Evolutionary conservation across 1,284 basidiomycete species (phyloP), one percentile per base, ranked within the genome.

Genomic region (Ceratobasidium sp.): DNA sequence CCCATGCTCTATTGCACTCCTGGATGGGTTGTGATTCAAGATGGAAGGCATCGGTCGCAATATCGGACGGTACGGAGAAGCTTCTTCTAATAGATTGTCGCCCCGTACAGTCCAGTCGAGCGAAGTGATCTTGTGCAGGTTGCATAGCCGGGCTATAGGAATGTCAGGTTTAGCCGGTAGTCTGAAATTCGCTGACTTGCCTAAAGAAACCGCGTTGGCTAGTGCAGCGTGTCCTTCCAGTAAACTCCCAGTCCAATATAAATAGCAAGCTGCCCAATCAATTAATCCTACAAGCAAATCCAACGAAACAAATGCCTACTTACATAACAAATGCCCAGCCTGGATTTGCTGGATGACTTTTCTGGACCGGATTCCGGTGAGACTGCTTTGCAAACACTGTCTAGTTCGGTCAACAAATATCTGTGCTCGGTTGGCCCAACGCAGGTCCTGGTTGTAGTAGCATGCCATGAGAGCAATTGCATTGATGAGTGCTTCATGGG

Each of bases 371-470:
- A 77, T 39, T 80, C 76, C 76, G 81, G 81, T 81, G 79, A 69
- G 81, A 32, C 75, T 72, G n/a, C 77, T 65, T 48, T 77, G 60
- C 45, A 81, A 79, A 62, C 82, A 80, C 58, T 84, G 81, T 1
- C 86, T 78, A 30, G 86, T 83, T 50, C 82, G 82, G 34, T 79
- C 80, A 45, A 86, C 80, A 71, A 85, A 83, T 0, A 78, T 76
- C 18, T 62, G 46, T 75, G 64, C n/a, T 52, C 52, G 3, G 77
- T 74, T 16, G 73, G 76, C 26, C 76, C 32, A 28, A 8, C 62
- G 62, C 21, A 41, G n/a, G 21, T 32, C 30, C 34, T 62, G 60
- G 45, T 62, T 32, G 18, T 65, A 65, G 34, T 65, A 65, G 18
- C 62, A 65, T 32, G 62, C 62, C 62, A 65, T 65, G 48, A 65